A percentile compares a stretch with the other conserved stretches of the same genome.
These are phyloP conservation scores for Pestalotiopsis sp. DNA, from an alignment of 2,329 filamentous ascomycete genomes.

Conservation along the genomic window DNA sequence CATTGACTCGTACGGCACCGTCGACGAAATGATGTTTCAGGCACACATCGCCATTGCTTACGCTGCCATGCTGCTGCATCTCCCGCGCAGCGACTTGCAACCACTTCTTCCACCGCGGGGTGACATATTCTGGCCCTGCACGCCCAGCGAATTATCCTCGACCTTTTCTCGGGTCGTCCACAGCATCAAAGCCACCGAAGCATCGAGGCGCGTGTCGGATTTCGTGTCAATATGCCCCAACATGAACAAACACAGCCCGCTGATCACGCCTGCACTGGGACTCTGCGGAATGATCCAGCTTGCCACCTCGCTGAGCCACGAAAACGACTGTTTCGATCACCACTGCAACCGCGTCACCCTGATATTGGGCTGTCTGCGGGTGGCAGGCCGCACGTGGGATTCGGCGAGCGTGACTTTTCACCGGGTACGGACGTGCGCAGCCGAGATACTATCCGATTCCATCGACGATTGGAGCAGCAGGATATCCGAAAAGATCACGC, in stretches of 20 bases:
- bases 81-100: background rate
- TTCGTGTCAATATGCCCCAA: constrained; percentile 3
- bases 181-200: background rate
- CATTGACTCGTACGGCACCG: background rate
- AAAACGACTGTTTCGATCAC: background rate
- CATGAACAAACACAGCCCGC: background rate
- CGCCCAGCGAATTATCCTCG: background rate
- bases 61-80: constrained; percentile 1
- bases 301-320: background rate
- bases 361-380: background rate
- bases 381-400: background rate
- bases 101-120: background rate
- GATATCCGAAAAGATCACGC: background rate
- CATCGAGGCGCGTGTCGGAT: constrained; percentile 1
- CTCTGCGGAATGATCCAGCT: constrained; percentile 4
- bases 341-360: constrained; percentile 4
- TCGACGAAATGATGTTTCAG: constrained; percentile 6
- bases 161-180: background rate
- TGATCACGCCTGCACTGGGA: background rate
- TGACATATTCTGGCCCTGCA: constrained; percentile 1
- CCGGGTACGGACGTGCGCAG: background rate
- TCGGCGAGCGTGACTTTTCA: background rate
- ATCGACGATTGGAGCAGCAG: background rate
- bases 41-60: constrained; percentile 2
- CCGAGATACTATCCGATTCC: background rate